Percentiles rank a stretch among this genome's conserved stretches.
phyloP scores from a whole-genome alignment of 2,329 filamentous ascomycete genomes.

The Nemania serpens region DNA sequence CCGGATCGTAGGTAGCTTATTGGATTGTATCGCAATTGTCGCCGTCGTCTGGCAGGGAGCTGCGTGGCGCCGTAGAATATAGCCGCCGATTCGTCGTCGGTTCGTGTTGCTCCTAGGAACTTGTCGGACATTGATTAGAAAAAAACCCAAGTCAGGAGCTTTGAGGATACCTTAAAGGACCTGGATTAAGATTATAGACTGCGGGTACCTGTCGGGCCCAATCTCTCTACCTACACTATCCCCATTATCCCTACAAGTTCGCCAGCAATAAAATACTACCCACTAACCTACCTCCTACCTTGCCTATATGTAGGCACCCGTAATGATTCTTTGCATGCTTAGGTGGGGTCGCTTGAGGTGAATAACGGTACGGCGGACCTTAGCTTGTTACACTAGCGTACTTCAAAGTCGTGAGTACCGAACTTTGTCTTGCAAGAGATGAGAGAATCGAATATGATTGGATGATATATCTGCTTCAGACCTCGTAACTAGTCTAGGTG shows the following conservation, averaged over 20 bases:
- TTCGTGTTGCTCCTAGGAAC: not conserved
- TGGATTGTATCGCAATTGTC: not conserved
- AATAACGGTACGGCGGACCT: not conserved
- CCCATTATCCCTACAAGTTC: conserved; percentile 15
- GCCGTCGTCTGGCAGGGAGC: not conserved
- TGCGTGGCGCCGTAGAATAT: no score
- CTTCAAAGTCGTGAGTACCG: not conserved
- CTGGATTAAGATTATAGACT: conserved; percentile 2
- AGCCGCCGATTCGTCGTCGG: not conserved
- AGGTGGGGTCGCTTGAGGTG: conserved; percentile 11
- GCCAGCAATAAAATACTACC: conserved; percentile 13
- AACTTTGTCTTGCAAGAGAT: not conserved
- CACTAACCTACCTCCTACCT: no score
- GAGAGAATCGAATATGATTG: not conserved
- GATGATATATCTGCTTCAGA: not conserved
- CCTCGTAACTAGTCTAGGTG: not conserved
- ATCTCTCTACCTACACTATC: not conserved
- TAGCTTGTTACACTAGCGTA: not conserved
- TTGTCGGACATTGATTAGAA: conserved; percentile 3
- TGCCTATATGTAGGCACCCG: not conserved
- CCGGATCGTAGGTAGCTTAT: conserved; percentile 2
- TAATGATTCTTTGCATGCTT: conserved; percentile 5
- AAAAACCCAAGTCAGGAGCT: conserved; percentile 7
- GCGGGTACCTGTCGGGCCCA: conserved; percentile 18
- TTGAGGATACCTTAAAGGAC: conserved; percentile 3